phyloP scores from a whole-genome alignment of 345 rosid genomes.

The Hypericum perforatum region DNA sequence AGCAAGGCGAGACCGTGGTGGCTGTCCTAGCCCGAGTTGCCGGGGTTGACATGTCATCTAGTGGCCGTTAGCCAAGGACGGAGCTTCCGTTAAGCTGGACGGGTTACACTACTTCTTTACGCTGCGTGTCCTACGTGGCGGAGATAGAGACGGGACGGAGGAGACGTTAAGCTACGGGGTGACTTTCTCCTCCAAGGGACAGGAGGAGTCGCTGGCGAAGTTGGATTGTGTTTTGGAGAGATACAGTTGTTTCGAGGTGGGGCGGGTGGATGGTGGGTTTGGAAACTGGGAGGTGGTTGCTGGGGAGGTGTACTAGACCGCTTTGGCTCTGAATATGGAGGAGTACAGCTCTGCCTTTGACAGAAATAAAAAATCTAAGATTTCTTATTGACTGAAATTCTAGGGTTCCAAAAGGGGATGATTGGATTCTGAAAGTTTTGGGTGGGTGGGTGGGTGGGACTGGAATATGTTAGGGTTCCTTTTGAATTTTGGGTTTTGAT shows the following conservation, averaged over 20 bases:
- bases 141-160: slow-evolving; percentile 12
- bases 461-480: no score
- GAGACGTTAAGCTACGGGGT: slow-evolving; percentile 59
- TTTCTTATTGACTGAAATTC: no score
- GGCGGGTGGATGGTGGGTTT: no score
- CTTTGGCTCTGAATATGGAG: no score
- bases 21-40: slow-evolving; percentile 56
- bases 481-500: no score
- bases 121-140: slow-evolving; percentile 34
- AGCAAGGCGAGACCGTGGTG: slow-evolving; percentile 41
- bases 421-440: no score
- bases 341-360: no score
- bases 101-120: slow-evolving; percentile 61
- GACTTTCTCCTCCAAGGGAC: slow-evolving; percentile 63
- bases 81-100: slow-evolving; percentile 53
- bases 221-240: slow-evolving; percentile 43
- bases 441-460: no score
- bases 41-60: slow-evolving; percentile 33
- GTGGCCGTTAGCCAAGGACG: slow-evolving; percentile 59
- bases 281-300: no score
- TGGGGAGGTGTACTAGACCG: no score
- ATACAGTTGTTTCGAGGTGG: slow-evolving; percentile 54
- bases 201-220: slow-evolving; percentile 32
- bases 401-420: no score
- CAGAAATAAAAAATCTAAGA: no score